A percentile compares a stretch with the other conserved stretches of the same genome.
Conservation (phyloP, 805 yeast genomes). For the Metschnikowia lochheadii region DNA sequence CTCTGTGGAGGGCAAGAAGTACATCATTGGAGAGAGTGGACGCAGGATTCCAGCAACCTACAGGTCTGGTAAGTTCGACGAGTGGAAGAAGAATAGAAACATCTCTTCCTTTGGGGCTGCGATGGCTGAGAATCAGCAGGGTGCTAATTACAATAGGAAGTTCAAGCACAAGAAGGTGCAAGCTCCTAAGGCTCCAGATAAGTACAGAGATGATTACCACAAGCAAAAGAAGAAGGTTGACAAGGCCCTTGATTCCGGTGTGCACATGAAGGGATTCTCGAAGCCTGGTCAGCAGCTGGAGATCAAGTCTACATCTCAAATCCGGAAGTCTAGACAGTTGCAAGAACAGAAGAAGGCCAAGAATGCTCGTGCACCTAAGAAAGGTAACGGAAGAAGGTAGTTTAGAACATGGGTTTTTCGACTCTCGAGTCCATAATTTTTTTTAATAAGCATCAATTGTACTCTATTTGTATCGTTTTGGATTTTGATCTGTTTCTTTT, state of each 20-base stretch:
- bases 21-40: slow-evolving; percentile 92
- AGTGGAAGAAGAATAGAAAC: slow-evolving; percentile 78
- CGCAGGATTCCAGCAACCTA: slow-evolving; percentile 87
- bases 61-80: slow-evolving; percentile 86
- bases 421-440: background rate
- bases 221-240: slow-evolving; percentile 78
- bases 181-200: slow-evolving; percentile 92
- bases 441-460: background rate
- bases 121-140: slow-evolving; percentile 15
- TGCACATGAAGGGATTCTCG: slow-evolving; percentile 62
- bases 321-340: slow-evolving; percentile 67
- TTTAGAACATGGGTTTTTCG: background rate
- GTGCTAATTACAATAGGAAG: slow-evolving; percentile 32
- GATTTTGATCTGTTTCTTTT: too few relatives aligned
- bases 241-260: slow-evolving; percentile 74
- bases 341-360: slow-evolving; percentile 75
- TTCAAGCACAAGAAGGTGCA: slow-evolving; percentile 69
- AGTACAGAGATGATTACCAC: slow-evolving; percentile 78
- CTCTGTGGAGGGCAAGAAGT: slow-evolving; percentile 71
- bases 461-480: too few relatives aligned
- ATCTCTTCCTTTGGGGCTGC: slow-evolving; percentile 37
- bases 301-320: slow-evolving; percentile 64
- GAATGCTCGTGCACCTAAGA: slow-evolving; percentile 69
- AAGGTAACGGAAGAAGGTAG: slow-evolving; percentile 15
- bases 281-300: slow-evolving; percentile 50